These are phyloP conservation scores for Kockiozyma suomiensis DNA, from an alignment of 805 yeast genomes.

Conservation along the genomic window DNA sequence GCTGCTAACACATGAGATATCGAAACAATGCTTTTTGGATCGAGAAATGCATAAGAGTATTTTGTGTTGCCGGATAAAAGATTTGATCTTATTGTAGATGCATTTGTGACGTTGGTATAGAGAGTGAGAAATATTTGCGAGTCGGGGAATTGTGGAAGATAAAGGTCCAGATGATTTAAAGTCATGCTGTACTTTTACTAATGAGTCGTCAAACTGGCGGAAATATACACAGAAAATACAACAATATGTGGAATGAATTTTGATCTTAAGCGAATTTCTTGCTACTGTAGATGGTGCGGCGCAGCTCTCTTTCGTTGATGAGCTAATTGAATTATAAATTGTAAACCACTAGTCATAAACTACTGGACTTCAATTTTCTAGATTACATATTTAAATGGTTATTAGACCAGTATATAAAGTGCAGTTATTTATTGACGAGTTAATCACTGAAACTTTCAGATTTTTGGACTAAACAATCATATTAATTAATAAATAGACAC, in stretches of 20 bases:
- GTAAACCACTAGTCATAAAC: background rate
- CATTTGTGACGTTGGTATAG: slow-evolving; percentile 52
- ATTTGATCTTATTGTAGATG: slow-evolving; percentile 49
- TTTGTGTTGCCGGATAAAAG: slow-evolving; percentile 51
- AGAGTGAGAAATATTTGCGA: slow-evolving; percentile 47
- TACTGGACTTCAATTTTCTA: too few relatives aligned
- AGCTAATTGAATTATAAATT: background rate
- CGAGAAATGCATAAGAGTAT: slow-evolving; percentile 67
- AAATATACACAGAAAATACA: too few relatives aligned
- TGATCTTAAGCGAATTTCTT: background rate
- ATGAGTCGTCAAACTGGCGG: too few relatives aligned
- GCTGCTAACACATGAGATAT: slow-evolving; percentile 65
- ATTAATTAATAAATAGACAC: background rate
- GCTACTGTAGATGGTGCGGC: background rate
- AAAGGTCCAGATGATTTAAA: background rate
- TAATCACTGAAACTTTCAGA: too few relatives aligned
- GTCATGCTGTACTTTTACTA: background rate
- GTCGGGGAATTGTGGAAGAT: slow-evolving; percentile 24
- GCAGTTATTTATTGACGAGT: too few relatives aligned
- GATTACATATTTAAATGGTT: too few relatives aligned
- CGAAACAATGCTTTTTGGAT: slow-evolving; percentile 58
- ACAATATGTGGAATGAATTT: too few relatives aligned
- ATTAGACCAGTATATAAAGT: too few relatives aligned
- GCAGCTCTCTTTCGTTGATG: background rate
- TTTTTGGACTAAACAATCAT: too few relatives aligned